Conservation (phyloP, 1,139 yeast species). For the Blastobotrys aristatus region DNA sequence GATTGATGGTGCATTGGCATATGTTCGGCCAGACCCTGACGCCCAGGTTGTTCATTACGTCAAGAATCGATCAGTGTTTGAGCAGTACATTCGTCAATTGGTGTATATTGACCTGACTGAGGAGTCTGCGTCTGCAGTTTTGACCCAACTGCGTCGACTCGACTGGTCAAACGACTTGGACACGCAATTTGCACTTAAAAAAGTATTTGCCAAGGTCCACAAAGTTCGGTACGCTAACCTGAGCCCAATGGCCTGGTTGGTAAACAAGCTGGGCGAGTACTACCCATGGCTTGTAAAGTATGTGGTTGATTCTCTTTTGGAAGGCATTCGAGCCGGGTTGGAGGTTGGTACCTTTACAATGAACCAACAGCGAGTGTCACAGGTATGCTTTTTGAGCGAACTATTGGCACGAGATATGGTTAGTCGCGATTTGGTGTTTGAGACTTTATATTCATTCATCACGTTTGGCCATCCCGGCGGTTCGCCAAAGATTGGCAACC, state of each 20-base stretch:
- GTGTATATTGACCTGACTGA: slow-evolving; percentile 45
- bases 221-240: slow-evolving; percentile 55
- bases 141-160: slow-evolving; percentile 42
- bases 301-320: slow-evolving; percentile 63
- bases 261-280: slow-evolving; percentile 38
- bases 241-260: slow-evolving; percentile 45
- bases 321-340: slow-evolving; percentile 57
- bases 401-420: slow-evolving; percentile 43
- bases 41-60: slow-evolving; percentile 25
- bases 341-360: slow-evolving; percentile 58
- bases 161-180: slow-evolving; percentile 47
- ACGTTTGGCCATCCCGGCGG: slow-evolving; percentile 68
- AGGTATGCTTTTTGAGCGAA: slow-evolving; percentile 56
- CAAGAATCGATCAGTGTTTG: slow-evolving; percentile 30
- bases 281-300: slow-evolving; percentile 41
- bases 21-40: slow-evolving; percentile 55
- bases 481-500: slow-evolving; percentile 48
- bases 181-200: slow-evolving; percentile 41
- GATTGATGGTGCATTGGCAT: slow-evolving; percentile 53
- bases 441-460: slow-evolving; percentile 54
- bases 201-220: slow-evolving; percentile 58
- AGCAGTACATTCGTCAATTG: slow-evolving; percentile 33
- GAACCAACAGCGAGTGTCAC: slow-evolving; percentile 60
- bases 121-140: slow-evolving; percentile 37
- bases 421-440: slow-evolving; percentile 40